Evolutionary conservation across 305 asterid genomes (phyloP).

Genomic region (Andrographis paniculata): DNA sequence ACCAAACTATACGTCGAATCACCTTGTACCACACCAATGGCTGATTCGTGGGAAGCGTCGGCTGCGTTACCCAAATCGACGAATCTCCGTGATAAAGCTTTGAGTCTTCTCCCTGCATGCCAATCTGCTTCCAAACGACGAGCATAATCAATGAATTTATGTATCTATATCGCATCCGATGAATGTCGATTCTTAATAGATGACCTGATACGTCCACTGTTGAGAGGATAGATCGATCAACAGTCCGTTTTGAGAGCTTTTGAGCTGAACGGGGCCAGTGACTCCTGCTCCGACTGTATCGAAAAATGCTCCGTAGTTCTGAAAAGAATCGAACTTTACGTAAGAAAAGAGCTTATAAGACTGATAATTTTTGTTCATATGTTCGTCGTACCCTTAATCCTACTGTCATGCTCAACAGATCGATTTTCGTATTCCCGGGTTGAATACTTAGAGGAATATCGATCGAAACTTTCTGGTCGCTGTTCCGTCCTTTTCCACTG

Average conservation of each 20-base stretch:
- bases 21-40: slow-evolving; percentile 97
- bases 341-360: slow-evolving; percentile 18
- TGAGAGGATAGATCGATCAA: slow-evolving; percentile 65
- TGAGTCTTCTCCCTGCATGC: slow-evolving; percentile 73
- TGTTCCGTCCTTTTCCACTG: slow-evolving; percentile 48
- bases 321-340: slow-evolving; percentile 12
- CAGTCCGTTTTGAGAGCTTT: slow-evolving; percentile 52
- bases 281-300: slow-evolving; percentile 80
- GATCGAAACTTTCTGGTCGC: slow-evolving; percentile 36
- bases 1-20: too few species aligned
- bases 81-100: slow-evolving; percentile 58
- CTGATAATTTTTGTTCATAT: slow-evolving; percentile 2
- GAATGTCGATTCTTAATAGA: too few species aligned
- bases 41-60: slow-evolving; percentile 68
- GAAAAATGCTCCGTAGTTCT: slow-evolving; percentile 93
- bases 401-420: slow-evolving; percentile 82
- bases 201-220: slow-evolving; percentile 91
- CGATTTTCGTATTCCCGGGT: slow-evolving; percentile 57
- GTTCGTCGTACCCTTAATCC: slow-evolving; percentile 64
- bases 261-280: slow-evolving; percentile 79
- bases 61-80: slow-evolving; percentile 54
- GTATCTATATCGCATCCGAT: too few species aligned
- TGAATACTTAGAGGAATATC: slow-evolving; percentile 58
- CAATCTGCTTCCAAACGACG: slow-evolving; percentile 59
- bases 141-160: too few species aligned